Percentiles rank a stretch among this genome's conserved stretches.
Evolutionary conservation across 768 basidiomycete genomes (phyloP).

Genomic region (Amanita brunnescens): DNA sequence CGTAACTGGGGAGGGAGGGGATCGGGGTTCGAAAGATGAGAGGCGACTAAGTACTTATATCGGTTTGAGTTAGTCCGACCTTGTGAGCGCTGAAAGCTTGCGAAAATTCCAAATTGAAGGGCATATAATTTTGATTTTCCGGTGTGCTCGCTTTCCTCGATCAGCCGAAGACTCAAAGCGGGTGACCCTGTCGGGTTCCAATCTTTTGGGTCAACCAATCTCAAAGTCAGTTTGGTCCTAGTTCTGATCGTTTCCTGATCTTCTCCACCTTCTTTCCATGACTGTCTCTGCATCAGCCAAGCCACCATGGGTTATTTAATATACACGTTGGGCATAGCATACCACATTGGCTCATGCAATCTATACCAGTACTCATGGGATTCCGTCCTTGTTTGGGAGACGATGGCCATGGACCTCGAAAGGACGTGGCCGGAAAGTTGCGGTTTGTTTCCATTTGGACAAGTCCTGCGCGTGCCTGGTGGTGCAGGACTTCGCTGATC

Average conservation of each 20-base stretch:
- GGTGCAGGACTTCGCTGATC: slow-evolving; percentile 40
- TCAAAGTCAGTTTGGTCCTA: slow-evolving; percentile 8
- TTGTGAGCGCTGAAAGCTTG: slow-evolving; percentile 25
- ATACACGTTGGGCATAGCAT: slow-evolving; percentile 11
- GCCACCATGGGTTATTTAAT: slow-evolving; percentile 5
- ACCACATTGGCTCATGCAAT: not conserved
- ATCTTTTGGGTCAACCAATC: slow-evolving; percentile 15
- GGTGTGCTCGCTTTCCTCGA: slow-evolving; percentile 43
- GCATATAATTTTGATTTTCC: slow-evolving; percentile 32
- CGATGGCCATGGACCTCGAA: not conserved
- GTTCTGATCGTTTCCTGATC: slow-evolving; percentile 3
- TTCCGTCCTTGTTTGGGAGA: not conserved
- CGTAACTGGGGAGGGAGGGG: slow-evolving; percentile 42
- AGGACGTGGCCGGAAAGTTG: slow-evolving; percentile 22
- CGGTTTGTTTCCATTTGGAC: slow-evolving; percentile 23
- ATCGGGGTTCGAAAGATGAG: slow-evolving; percentile 41
- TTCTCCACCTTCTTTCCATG: slow-evolving; percentile 3
- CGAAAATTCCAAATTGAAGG: slow-evolving; percentile 21
- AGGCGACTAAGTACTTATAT: slow-evolving; percentile 31
- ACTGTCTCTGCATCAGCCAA: slow-evolving; percentile 1
- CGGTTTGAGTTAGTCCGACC: slow-evolving; percentile 18
- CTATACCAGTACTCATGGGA: not conserved
- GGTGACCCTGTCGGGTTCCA: slow-evolving; percentile 28
- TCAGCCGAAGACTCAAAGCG: slow-evolving; percentile 29
- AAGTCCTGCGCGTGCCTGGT: slow-evolving; percentile 24